Percentiles rank a stretch among this genome's conserved stretches.
Conservation (phyloP, 1,284 basidiomycete genomes). For the Ganoderma boninense region DNA sequence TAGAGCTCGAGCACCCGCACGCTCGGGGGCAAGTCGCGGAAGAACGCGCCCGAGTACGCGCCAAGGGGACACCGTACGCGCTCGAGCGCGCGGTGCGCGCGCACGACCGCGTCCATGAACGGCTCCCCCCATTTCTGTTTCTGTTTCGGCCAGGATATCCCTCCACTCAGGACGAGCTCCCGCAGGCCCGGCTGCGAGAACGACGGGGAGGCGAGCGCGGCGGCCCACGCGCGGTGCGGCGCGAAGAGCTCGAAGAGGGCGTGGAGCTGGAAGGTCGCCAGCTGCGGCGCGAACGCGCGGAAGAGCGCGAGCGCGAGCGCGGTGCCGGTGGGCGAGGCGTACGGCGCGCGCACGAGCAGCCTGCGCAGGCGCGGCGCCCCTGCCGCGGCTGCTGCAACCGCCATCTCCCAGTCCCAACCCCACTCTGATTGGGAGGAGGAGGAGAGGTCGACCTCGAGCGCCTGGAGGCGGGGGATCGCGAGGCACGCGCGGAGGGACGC, state of each 20-base stretch:
- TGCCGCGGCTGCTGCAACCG: too few species aligned
- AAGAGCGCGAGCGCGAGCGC: neutral
- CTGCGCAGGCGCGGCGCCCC: neutral
- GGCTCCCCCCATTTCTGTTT: too few species aligned
- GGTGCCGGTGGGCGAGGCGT: neutral
- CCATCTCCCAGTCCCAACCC: neutral
- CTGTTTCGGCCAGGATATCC: neutral
- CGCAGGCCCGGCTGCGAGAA: too few species aligned
- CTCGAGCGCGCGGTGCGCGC: neutral
- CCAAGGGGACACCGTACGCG: constrained; percentile 7
- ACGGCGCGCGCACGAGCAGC: neutral
- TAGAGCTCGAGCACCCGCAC: constrained; percentile 9
- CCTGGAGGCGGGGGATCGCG: constrained; percentile 10
- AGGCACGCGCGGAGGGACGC: constrained; percentile 5
- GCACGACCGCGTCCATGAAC: constrained; percentile 6
- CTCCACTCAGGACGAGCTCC: neutral
- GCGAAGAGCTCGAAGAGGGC: neutral
- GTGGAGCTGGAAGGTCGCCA: neutral
- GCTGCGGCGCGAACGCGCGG: neutral
- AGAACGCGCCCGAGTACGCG: constrained; percentile 8
- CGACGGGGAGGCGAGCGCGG: neutral
- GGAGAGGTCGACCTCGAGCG: constrained; percentile 12
- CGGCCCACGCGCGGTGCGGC: neutral
- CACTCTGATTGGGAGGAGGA: too few species aligned
- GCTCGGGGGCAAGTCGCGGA: neutral